A percentile compares a stretch with the other conserved stretches of the same genome.
phyloP scores from a whole-genome alignment of 768 basidiomycete genomes.

The Suillus decipiens region DNA sequence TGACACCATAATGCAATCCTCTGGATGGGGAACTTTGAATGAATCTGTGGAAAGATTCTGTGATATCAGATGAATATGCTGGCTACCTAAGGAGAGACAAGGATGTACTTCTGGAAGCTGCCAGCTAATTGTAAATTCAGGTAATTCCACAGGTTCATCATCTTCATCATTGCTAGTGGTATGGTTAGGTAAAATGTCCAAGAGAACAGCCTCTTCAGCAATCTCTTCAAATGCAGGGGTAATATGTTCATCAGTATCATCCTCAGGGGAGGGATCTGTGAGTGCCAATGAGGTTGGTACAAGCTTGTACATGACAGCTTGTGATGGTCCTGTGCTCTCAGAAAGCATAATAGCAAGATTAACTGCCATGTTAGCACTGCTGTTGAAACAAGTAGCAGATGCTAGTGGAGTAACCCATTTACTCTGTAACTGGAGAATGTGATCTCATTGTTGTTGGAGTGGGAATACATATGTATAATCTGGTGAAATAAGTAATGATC shows the following conservation, averaged over 20 bases:
- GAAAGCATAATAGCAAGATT: slow-evolving; percentile 1
- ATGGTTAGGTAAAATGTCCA: not conserved
- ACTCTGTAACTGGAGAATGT: slow-evolving; percentile 16
- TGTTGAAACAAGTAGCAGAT: slow-evolving; percentile 9
- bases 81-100: not conserved
- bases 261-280: not conserved
- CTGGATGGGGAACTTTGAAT: not conserved
- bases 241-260: not conserved
- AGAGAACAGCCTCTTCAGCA: not conserved
- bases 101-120: slow-evolving; percentile 1
- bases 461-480: not conserved
- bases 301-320: slow-evolving; percentile 3
- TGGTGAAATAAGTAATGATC: not conserved
- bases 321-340: not conserved
- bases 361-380: slow-evolving; percentile 12
- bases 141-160: not conserved
- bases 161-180: slow-evolving; percentile 3
- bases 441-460: slow-evolving; percentile 7
- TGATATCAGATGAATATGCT: not conserved
- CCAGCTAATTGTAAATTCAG: not conserved
- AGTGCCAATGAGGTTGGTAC: not conserved
- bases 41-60: slow-evolving; percentile 1
- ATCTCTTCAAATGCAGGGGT: not conserved
- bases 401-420: slow-evolving; percentile 22
- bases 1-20: not conserved